Base-by-base conservation (phyloP, 352 stramenopile species). In the Phytophthora pseudosyringae region DNA sequence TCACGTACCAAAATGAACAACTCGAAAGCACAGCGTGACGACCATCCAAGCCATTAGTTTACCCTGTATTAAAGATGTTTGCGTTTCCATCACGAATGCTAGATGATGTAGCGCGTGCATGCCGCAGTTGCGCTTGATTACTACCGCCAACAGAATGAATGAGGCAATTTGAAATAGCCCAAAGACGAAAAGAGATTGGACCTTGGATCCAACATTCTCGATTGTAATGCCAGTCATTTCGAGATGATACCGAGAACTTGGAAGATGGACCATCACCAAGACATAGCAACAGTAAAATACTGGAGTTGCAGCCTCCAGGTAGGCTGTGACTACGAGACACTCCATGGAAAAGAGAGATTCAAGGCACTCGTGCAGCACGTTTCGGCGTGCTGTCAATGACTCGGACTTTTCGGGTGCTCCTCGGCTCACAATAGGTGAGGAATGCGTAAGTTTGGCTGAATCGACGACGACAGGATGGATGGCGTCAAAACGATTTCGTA, bases 281-380 rank as follows among this genome's bases (percentile, higher is more conserved):
- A 65, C 46, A 5, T 40, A 69, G 15, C 39, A 64, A 2, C 26
- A 57, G 47, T 76, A 78, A 16, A 76, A 57, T 3, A 72, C 16
- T 4, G 69, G 63, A 33, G 72, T 70, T n/a, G 70, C 54, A 32
- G 64, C 64, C 29, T 81, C 69, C 40, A 69, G 40, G 46, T 75
- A 81, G 41, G 74, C 66, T 16, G 67, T 49, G 8, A 73, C 49
- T 3, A 68, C 56, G 31, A 73, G 40, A 59, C 68, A 81, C 47
- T 78, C 69, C n/a, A 59, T 62, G 8, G 65, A 60, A 48, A 70
- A 79, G 2, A 65, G 31, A 0, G 58, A 31, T 32, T 73, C 36
- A 12, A 66, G 32, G 2, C 21, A 15, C 48, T 66, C 58, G 16
- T 29, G 15, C 12, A 66, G 41, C n/a, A 47, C 12, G 3, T 8